Evolutionary conservation across 2,329 filamentous ascomycete species (phyloP).

Genomic region (Verticillium dahliae): DNA sequence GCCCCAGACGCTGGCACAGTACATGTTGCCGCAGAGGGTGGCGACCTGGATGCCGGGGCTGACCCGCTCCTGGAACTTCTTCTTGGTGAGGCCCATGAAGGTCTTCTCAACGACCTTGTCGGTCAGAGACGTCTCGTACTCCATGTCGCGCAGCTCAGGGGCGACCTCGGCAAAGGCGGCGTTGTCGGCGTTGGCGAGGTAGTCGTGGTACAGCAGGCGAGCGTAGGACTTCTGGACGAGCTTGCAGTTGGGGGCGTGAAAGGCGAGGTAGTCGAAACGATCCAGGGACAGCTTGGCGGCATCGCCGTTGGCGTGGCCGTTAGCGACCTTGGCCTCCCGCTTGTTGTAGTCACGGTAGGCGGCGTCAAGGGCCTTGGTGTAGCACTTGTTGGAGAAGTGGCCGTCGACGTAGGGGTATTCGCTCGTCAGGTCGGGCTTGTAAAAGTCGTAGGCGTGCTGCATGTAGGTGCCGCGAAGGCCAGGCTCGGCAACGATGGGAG

Average conservation of each 20-base stretch:
- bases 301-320: conserved; percentile 45
- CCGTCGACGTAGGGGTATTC: conserved; percentile 84
- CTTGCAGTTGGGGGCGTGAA: conserved; percentile 85
- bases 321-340: conserved; percentile 58
- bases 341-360: conserved; percentile 77
- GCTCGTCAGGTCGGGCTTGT: conserved; percentile 83
- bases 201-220: conserved; percentile 81
- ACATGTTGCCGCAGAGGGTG: conserved; percentile 68
- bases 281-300: conserved; percentile 59
- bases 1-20: conserved; percentile 67
- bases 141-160: conserved; percentile 68
- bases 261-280: conserved; percentile 76
- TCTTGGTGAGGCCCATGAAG: conserved; percentile 79
- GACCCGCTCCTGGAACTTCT: conserved; percentile 74
- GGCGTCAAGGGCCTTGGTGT: conserved; percentile 71
- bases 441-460: conserved; percentile 83
- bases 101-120: conserved; percentile 84
- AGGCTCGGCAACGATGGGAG: conserved; percentile 69
- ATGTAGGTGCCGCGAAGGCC: conserved; percentile 76
- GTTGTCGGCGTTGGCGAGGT: conserved; percentile 61
- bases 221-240: conserved; percentile 80
- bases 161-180: conserved; percentile 68
- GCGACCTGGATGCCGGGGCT: conserved; percentile 67
- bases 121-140: conserved; percentile 71
- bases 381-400: conserved; percentile 77